A percentile compares a stretch with the other conserved stretches of the same genome.
Evolutionary conservation across 1,284 basidiomycete genomes (phyloP).

Genomic region (Quambalaria eucalypti): DNA sequence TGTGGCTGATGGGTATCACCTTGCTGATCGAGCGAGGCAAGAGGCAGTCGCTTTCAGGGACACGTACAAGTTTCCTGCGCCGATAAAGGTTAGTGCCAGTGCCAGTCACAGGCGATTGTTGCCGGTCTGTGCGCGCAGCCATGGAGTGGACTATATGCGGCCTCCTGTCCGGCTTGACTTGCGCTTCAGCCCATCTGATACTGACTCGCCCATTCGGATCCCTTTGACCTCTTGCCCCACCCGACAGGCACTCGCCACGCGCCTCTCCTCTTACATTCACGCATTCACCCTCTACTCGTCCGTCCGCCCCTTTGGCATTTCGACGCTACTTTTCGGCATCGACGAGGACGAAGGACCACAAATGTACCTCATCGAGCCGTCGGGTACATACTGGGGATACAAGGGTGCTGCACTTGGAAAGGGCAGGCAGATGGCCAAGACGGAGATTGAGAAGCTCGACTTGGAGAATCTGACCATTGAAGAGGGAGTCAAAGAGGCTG

Average conservation of each 20-base stretch:
- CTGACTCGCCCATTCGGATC: no score
- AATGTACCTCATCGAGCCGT: slow-evolving; percentile 87
- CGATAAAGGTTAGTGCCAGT: slow-evolving; percentile 59
- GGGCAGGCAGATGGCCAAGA: slow-evolving; percentile 92
- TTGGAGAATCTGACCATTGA: slow-evolving; percentile 61
- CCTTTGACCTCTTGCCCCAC: neutral
- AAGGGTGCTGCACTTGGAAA: slow-evolving; percentile 70
- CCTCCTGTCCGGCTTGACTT: neutral
- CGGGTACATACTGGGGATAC: slow-evolving; percentile 72
- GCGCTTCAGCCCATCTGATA: neutral
- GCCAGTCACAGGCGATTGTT: no score
- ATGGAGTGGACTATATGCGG: neutral
- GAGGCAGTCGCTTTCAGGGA: slow-evolving; percentile 73
- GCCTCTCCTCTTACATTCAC: slow-evolving; percentile 80
- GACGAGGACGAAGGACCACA: slow-evolving; percentile 67
- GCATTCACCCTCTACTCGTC: slow-evolving; percentile 96
- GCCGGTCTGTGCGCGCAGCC: neutral
- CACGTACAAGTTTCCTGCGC: slow-evolving; percentile 64
- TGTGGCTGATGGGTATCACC: slow-evolving; percentile 82
- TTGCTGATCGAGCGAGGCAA: slow-evolving; percentile 74
- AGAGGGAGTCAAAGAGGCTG: slow-evolving; percentile 41
- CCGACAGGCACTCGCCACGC: slow-evolving; percentile 67
- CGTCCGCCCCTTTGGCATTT: slow-evolving; percentile 91
- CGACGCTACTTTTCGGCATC: slow-evolving; percentile 77
- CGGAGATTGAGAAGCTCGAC: slow-evolving; percentile 92